Conservation (phyloP, 2,329 filamentous ascomycete species). For the Cladophialophora psammophila region DNA sequence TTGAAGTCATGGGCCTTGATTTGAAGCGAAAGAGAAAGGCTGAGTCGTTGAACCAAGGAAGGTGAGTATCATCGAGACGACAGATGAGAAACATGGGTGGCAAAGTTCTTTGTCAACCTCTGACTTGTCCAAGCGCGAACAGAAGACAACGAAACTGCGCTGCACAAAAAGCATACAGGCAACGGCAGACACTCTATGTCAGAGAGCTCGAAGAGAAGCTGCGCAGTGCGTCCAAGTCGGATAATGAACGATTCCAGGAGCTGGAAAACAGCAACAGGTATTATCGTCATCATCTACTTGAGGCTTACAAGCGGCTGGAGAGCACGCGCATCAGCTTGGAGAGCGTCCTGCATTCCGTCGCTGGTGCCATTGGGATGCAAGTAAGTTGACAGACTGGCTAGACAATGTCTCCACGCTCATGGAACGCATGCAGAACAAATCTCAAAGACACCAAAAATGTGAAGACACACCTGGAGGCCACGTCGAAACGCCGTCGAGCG, state of each 20-base stretch:
- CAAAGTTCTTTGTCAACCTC: no score
- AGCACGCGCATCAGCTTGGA: slow-evolving; percentile 8
- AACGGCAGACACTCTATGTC: slow-evolving; percentile 10
- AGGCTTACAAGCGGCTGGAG: slow-evolving; percentile 4
- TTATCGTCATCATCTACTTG: slow-evolving; percentile 9
- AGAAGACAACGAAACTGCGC: slow-evolving; percentile 16
- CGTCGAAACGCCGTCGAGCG: no score
- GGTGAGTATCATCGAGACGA: no score
- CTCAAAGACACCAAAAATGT: no score
- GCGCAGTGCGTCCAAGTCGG: background rate
- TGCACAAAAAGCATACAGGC: slow-evolving; percentile 13
- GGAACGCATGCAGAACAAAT: no score
- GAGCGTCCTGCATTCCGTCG: background rate
- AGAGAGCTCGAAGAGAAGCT: slow-evolving; percentile 12
- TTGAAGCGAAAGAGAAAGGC: no score
- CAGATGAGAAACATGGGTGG: no score
- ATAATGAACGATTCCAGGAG: background rate
- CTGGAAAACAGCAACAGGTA: slow-evolving; percentile 7
- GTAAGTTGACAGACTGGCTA: background rate
- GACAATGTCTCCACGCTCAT: no score
- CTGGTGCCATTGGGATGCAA: slow-evolving; percentile 8
- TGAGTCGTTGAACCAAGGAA: no score
- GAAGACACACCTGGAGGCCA: no score
- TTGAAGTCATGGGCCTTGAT: no score
- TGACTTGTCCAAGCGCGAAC: no score